Base-by-base conservation (phyloP, 2,329 filamentous ascomycete species). In the Pestalotiopsis sp. region DNA sequence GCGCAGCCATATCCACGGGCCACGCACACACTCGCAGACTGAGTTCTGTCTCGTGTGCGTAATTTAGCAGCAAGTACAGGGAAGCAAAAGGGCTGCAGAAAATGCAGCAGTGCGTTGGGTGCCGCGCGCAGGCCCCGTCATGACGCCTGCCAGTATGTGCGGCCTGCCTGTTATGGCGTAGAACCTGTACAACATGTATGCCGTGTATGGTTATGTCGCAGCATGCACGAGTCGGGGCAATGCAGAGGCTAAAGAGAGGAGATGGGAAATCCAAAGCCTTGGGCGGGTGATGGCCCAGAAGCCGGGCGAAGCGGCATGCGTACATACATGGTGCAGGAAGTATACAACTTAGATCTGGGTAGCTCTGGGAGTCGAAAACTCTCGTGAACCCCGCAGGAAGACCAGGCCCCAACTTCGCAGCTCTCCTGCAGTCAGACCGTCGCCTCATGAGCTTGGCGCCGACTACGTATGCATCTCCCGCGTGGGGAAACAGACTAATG, bases 101-200 rank as follows among this genome's bases (percentile, higher is more conserved):
- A 62, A 17, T 31, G 17, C 27, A 36, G 3, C 23, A 36, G 27
- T 52, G 17, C 45, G 17, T n/a, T 52, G 31, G 31, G 31, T 36
- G 31, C 45, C 17, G 20, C 17, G n/a, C 45, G 20, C 45, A 23
- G 17, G 20, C 7, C 14, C 17, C 25, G 17, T 36, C 25, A 62
- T 62, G 59, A 62, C 59, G 59, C 27, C 14, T 31, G 31, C 9
- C 36, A 52, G 36, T 39, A n/a, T 12, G n/a, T 36, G n/a, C 31
- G 59, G 59, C 59, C 59, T 62, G 36, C 59, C 59, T 62, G 31
- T 62, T 62, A 14, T 23, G 59, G 59, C 23, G 12, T 62, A 62
- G 59, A 25, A 61, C n/a, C 6, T 62, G 31, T 36, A 36, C 7
- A 36, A 36, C 7, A 2, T 36, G 31, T 31, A 25, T 13, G 31